Percentiles rank a stretch among this genome's conserved stretches.
Evolutionary conservation across 192 early-diverging fungal species (phyloP).

Genomic region (Backusella luteola): DNA sequence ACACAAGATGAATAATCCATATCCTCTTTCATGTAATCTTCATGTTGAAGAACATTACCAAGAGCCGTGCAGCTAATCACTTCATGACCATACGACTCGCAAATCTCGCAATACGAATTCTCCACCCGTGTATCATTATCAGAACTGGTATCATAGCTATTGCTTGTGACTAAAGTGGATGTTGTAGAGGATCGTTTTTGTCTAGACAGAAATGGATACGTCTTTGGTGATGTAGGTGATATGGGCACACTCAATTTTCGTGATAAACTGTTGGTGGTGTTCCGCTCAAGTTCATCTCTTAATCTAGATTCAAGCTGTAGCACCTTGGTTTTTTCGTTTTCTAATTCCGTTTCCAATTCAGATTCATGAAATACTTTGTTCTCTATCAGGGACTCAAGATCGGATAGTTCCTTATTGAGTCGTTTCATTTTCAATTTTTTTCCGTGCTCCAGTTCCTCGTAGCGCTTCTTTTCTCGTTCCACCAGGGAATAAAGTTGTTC

Average conservation of each 20-base stretch:
- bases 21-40: not conserved
- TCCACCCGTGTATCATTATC: slow-evolving; percentile 28
- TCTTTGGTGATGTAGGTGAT: not conserved
- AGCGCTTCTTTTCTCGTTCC: slow-evolving; percentile 46
- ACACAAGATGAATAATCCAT: not conserved
- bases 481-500: slow-evolving; percentile 38
- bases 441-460: slow-evolving; percentile 54
- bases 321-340: slow-evolving; percentile 42
- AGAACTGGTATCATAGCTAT: not conserved
- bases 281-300: not conserved
- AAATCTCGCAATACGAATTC: slow-evolving; percentile 60
- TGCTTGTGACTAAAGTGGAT: slow-evolving; percentile 6
- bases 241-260: not conserved
- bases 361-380: slow-evolving; percentile 71
- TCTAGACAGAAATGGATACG: not conserved
- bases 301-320: slow-evolving; percentile 47
- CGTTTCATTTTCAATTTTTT: slow-evolving; percentile 62
- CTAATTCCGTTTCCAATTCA: slow-evolving; percentile 58
- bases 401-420: slow-evolving; percentile 65
- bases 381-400: slow-evolving; percentile 66
- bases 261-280: not conserved
- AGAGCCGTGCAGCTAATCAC: slow-evolving; percentile 53
- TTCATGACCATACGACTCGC: slow-evolving; percentile 63
- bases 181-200: not conserved
- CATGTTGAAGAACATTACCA: not conserved